phyloP scores from a whole-genome alignment of 1,284 basidiomycete species.

The Mycosarcoma mackinlayi region DNA sequence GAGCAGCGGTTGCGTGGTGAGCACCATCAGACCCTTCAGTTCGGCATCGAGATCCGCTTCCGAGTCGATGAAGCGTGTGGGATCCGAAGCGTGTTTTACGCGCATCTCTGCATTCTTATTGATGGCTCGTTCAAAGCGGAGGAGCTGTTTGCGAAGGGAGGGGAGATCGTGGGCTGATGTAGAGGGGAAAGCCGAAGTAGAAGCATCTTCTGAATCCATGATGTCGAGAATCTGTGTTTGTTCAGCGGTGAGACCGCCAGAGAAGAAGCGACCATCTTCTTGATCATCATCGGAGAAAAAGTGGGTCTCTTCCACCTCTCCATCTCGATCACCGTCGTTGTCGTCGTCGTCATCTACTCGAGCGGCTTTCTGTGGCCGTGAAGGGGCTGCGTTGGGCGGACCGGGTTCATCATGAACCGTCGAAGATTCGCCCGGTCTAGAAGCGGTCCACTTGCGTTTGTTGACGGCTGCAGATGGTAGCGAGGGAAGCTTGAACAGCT shows the following conservation, averaged over 20 bases:
- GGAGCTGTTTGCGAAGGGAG: constrained; percentile 75
- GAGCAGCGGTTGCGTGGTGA: constrained; percentile 85
- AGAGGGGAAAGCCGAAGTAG: constrained; percentile 1
- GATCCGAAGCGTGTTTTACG: constrained; percentile 69
- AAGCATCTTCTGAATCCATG: constrained; percentile 44
- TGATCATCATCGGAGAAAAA: constrained; percentile 64
- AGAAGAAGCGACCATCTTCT: constrained; percentile 63
- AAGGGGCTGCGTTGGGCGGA: constrained; percentile 2
- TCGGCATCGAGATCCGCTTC: constrained; percentile 91
- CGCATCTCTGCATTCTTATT: constrained; percentile 95
- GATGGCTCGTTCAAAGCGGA: constrained; percentile 85
- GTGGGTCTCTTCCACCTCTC: constrained; percentile 32
- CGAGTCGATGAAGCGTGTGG: constrained; percentile 91
- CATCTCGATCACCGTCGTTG: constrained; percentile 13
- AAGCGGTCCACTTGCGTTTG: constrained; percentile 62
- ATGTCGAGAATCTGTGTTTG: constrained; percentile 64
- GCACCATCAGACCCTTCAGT: constrained; percentile 81
- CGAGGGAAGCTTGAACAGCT: constrained; percentile 66
- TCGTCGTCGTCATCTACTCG: constrained; percentile 43
- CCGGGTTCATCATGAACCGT: constrained; percentile 2
- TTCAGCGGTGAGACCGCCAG: constrained; percentile 62
- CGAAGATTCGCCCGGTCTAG: constrained; percentile 30
- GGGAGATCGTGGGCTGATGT: constrained; percentile 10
- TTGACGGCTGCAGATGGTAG: constrained; percentile 61
- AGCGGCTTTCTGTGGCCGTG: constrained; percentile 24